phyloP scores from a whole-genome alignment of 1,139 yeast species.

The Kurtzmaniella quercitrusa region DNA sequence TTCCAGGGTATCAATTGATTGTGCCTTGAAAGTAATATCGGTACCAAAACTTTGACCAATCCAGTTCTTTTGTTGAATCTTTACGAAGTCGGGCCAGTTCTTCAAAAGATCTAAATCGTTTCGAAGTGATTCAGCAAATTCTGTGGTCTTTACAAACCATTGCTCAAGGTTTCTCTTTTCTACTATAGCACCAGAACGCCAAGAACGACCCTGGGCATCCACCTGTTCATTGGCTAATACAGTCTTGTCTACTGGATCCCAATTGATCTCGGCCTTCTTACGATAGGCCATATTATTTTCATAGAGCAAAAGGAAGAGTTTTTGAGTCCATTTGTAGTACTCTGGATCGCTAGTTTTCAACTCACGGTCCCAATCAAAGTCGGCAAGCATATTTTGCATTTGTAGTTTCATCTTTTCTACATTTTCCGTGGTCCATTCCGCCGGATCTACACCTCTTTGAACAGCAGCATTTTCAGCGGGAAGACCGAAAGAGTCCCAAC shows the following conservation, averaged over 20 bases:
- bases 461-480: conserved; percentile 99
- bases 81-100: conserved; percentile 87
- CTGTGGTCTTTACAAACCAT: conserved; percentile 90
- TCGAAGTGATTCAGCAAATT: conserved; percentile 64
- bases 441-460: conserved; percentile 76
- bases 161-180: conserved; percentile 78
- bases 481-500: conserved; percentile 98
- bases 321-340: conserved; percentile 90
- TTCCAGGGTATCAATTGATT: conserved; percentile 11
- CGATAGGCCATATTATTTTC: conserved; percentile 81
- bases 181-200: conserved; percentile 96
- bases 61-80: conserved; percentile 90
- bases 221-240: conserved; percentile 97
- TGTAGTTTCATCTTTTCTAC: conserved; percentile 81
- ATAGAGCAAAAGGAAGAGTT: conserved; percentile 67
- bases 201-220: conserved; percentile 81
- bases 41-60: conserved; percentile 88
- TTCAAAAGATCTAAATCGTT: conserved; percentile 56
- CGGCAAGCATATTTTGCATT: conserved; percentile 72
- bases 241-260: conserved; percentile 96
- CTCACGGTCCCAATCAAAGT: conserved; percentile 93
- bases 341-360: conserved; percentile 83
- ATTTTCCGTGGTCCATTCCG: conserved; percentile 75
- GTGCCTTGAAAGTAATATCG: conserved; percentile 46
- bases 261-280: conserved; percentile 82